Evolutionary conservation across 2,329 filamentous ascomycete genomes (phyloP), one percentile per base, ranked within the genome.

Genomic region (Fusarium domesticum): DNA sequence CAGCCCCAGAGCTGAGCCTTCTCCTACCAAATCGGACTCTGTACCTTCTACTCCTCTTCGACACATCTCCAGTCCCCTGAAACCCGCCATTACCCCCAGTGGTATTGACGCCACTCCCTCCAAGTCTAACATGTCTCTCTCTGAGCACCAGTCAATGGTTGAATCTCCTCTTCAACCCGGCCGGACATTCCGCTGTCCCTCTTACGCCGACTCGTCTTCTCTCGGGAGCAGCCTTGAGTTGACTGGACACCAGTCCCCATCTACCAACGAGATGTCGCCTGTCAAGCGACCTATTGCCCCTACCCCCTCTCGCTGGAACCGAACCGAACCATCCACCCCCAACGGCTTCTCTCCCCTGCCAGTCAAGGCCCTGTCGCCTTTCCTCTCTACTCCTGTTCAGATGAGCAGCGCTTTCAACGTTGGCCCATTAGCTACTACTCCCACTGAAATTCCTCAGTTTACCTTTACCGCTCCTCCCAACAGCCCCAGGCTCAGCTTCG

Each of bases 21-120:
- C 65, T 23, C 65, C 65, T 8, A 58, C 42, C 34, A 67, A 67
- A 50, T 59, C 62, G 3, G 42, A 50, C 5, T 55, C 55, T 15
- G 43, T 51, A 1, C 61, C 62, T 3, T 60, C 62, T 7, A 58
- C 64, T 2, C 59, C 60, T 4, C 42, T 61, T 6, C 51, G 43
- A 18, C 50, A 41, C 7, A 45, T 48, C 14, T 45, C 56, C 1
- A 53, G 42, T 14, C 53, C 53, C 0, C 34, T 25, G 19, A 48
- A 50, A 33, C 41, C 37, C 37, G 23, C 42, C 18, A 40, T 37
- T 16, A 47, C 53, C 7, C 45, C 52, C 18, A 23, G 31, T 18
- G 39, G 36, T 17, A 44, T 48, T n/a, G 35, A 46, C 16, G 51
- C 52, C 12, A 57, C 47, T 37, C 52, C 54, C 8, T 39, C 48